These are phyloP conservation scores for Aureobasidium sp. DNA, from an alignment of 2,329 filamentous ascomycete species.

Conservation along the genomic window DNA sequence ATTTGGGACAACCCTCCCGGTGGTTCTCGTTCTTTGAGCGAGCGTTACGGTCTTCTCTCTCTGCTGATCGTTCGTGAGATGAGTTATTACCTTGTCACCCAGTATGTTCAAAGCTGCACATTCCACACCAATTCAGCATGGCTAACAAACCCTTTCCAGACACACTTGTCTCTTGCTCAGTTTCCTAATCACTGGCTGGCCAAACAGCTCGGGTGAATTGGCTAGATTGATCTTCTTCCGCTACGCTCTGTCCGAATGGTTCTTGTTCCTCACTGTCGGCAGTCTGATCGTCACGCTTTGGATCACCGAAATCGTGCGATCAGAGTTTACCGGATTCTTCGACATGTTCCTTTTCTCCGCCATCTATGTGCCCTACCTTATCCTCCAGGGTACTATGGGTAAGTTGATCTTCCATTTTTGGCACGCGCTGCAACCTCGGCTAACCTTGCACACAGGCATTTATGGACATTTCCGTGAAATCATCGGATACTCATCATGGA, in stretches of 20 bases:
- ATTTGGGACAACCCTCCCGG: conserved; percentile 37
- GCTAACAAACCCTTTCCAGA: background rate
- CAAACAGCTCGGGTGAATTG: conserved; percentile 31
- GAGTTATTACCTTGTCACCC: conserved; percentile 44
- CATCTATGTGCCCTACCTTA: conserved; percentile 39
- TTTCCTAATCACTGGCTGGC: conserved; percentile 42
- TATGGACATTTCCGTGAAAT: conserved; percentile 44
- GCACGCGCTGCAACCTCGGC: background rate
- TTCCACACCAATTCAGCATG: background rate
- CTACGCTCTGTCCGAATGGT: conserved; percentile 43
- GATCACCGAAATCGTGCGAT: conserved; percentile 41
- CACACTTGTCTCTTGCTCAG: conserved; percentile 42
- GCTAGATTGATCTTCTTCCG: conserved; percentile 42
- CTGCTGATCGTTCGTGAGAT: conserved; percentile 41
- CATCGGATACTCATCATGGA: conserved; percentile 42
- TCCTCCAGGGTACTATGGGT: conserved; percentile 40
- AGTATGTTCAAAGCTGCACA: conserved; percentile 23
- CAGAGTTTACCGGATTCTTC: conserved; percentile 38
- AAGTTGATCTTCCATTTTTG: background rate
- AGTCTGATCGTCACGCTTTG: conserved; percentile 40
- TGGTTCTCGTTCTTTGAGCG: conserved; percentile 32
- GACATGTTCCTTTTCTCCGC: conserved; percentile 39
- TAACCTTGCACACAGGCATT: conserved; percentile 22
- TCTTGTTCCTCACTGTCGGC: conserved; percentile 32
- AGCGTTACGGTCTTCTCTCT: conserved; percentile 41